phyloP scores from a whole-genome alignment of 2,329 filamentous ascomycete genomes.

The Talaromyces rugulosus region DNA sequence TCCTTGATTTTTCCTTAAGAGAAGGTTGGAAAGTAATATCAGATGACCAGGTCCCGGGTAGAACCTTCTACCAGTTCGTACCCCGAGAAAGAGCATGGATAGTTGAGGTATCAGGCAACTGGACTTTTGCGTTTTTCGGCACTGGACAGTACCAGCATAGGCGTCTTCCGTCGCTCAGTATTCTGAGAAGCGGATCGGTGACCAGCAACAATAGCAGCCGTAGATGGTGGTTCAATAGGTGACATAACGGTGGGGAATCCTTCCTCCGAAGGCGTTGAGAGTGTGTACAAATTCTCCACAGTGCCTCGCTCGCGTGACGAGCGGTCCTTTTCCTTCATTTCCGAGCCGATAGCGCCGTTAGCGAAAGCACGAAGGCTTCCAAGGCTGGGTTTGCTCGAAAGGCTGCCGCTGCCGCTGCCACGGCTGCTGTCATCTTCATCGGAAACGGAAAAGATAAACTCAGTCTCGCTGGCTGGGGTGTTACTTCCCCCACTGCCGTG shows the following conservation, averaged over 20 bases:
- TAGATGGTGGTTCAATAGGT: constrained; percentile 29
- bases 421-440: constrained; percentile 70
- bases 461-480: constrained; percentile 83
- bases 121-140: constrained; percentile 84
- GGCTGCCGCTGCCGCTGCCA: constrained; percentile 77
- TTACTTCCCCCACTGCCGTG: constrained; percentile 66
- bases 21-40: constrained; percentile 12
- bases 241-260: constrained; percentile 41
- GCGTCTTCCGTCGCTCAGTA: constrained; percentile 68
- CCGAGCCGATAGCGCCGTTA: constrained; percentile 82
- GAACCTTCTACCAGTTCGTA: constrained; percentile 7
- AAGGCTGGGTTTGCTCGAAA: constrained; percentile 70
- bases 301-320: constrained; percentile 53
- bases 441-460: constrained; percentile 61
- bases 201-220: constrained; percentile 42
- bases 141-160: constrained; percentile 81
- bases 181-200: constrained; percentile 54
- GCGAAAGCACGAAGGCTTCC: constrained; percentile 72
- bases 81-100: constrained; percentile 1
- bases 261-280: constrained; percentile 54
- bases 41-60: not conserved
- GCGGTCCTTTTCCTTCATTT: constrained; percentile 68
- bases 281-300: constrained; percentile 49
- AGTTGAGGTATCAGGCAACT: constrained; percentile 35
- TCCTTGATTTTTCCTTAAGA: constrained; percentile 1